Base-by-base conservation (phyloP, 441 rosid species). In the Gossypium aridum region DNA sequence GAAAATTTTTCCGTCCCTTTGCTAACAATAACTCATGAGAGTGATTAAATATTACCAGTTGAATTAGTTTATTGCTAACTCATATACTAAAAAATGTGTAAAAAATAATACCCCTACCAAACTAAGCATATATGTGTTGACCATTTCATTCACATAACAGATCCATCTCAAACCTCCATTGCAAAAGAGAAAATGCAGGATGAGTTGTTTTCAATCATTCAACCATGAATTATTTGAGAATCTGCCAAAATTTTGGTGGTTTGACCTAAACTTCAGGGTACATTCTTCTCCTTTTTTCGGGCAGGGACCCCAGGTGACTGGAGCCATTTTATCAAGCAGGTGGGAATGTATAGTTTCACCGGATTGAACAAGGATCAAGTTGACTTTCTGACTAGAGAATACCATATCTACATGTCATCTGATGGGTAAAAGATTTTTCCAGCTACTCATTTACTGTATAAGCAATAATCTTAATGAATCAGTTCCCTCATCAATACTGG, bases 261-360 rank as follows among this genome's bases (percentile, higher is more conserved):
- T 74, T 13, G 2, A n/a, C 70, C 28, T 25, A 47, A 23, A 43
- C 51, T 23, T 43, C 7, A 20, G 17, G 25, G 53, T 14, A 20
- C 47, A 43, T 66, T 17, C 7, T 67, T 45, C n/a, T 3, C 31
- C 39, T 3, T 23, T 39, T 25, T 16, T 57, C 47, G 62, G 73
- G 55, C 84, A 95, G 99, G 94, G 51, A 95, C 98, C n/a, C 97
- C 99, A 9, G 98, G 98, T 74, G 92, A 93, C 78, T 95, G 99
- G 99, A 92, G 89, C 85, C 97, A 93, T 85, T 93, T 95, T 68
- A 83, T 89, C 73, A 90, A 90, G 76, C 99, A 93, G 86, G 92
- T 91, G 9, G 99, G 99, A 66, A 95, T 95, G 99, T 93, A 91
- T 68, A 95, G 95, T 17, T 95, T 95, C 88, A 90, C 98, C 12